phyloP scores from a whole-genome alignment of 805 yeast species.

The Candida endomychidarum region DNA sequence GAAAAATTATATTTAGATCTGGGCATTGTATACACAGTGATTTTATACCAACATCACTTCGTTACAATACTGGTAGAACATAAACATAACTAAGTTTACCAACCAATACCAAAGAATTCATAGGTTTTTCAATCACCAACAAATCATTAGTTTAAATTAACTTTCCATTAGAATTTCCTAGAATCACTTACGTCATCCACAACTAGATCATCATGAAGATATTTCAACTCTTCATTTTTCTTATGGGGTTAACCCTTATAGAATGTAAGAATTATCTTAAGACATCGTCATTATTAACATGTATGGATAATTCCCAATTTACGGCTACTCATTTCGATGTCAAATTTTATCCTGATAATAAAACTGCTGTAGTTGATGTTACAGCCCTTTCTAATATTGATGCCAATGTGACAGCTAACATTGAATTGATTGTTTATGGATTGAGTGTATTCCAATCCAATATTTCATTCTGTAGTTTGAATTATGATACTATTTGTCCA shows the following conservation, averaged over 20 bases:
- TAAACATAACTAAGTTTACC: no score
- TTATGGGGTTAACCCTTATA: slow-evolving; percentile 1
- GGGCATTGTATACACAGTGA: slow-evolving; percentile 3
- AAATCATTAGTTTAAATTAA: no score
- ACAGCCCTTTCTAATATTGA: slow-evolving; percentile 77
- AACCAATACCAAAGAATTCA: no score
- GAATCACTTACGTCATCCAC: no score
- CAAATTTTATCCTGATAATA: slow-evolving; percentile 63
- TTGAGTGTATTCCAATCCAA: slow-evolving; percentile 55
- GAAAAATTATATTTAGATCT: slow-evolving; percentile 5
- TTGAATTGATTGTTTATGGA: slow-evolving; percentile 78
- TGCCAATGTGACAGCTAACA: slow-evolving; percentile 65
- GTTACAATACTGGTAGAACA: no score
- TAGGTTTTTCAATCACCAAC: no score
- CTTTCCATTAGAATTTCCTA: no score
- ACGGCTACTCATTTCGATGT: slow-evolving; percentile 85
- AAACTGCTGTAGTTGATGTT: slow-evolving; percentile 62
- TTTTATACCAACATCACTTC: no score
- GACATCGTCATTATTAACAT: slow-evolving; percentile 77
- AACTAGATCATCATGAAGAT: neutral
- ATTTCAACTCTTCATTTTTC: neutral
- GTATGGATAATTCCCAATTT: slow-evolving; percentile 87
- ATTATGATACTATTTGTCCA: slow-evolving; percentile 66
- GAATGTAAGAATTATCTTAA: slow-evolving; percentile 31
- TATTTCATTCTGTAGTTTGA: slow-evolving; percentile 64